Base-by-base conservation (phyloP, 2,329 filamentous ascomycete species). In the Anisogramma anomala region DNA sequence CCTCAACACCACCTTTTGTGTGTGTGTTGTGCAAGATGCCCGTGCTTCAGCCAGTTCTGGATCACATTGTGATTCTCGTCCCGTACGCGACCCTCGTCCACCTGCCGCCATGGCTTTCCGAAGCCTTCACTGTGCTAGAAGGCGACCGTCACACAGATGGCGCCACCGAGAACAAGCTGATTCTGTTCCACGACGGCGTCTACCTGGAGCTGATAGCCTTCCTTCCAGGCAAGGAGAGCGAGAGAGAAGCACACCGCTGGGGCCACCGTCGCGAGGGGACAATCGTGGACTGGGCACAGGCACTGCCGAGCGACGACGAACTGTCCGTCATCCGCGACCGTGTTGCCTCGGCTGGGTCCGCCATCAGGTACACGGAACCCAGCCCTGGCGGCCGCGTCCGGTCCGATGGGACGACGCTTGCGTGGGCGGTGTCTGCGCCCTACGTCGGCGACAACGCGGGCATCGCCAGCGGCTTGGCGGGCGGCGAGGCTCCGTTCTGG, bases 131-230 rank as follows among this genome's bases (percentile, higher is more conserved):
- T 35, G 58, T 82, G 40, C 67, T 69, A 23, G 65, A 72, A 2
- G 79, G 79, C 40, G 79, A 79, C 26, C 63, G 60, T 13, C 78
- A 82, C 51, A 70, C 74, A 7, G 77, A 77, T 47, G 69, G 69
- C 11, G 63, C 62, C 49, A 82, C 70, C 1, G 70, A 68, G 46
- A 83, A 82, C 58, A 70, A 68, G 32, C 69, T 83, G 14, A 68
- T 82, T 15, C 58, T 79, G 11, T 71, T 84, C 45, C 52, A 63
- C 19, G 78, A 82, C 49, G 79, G 79, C 22, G 69, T 69, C 17
- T 83, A 83, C 58, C 61, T 84, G 39, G 79, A 84, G 53, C 61
- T 82, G 37, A 78, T 82, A 45, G 69, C 74, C 28, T 82, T 82
- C 53, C 61, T 74, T 36, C 55, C 70, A 15, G 66, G 56, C 8